Percentiles rank a stretch among this genome's conserved stretches.
Evolutionary conservation across 306 rosid species (phyloP).

Genomic region (Rubus parviflorus): DNA sequence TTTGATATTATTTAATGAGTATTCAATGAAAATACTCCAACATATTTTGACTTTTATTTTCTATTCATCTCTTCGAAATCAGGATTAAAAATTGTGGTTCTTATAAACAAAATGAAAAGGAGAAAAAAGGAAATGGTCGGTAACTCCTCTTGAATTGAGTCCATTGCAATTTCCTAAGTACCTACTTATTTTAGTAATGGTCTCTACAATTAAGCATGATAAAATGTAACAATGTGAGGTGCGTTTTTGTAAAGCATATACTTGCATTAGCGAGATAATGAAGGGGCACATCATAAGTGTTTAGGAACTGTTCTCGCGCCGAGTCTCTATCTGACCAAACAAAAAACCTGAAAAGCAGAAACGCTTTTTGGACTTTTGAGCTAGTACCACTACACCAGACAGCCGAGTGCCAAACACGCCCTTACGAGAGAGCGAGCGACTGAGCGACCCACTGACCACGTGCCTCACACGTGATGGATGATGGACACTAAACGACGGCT

Average conservation of each 20-base stretch:
- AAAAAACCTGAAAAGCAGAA: not conserved
- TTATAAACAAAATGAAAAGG: not conserved
- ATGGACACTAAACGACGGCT: conserved; percentile 29
- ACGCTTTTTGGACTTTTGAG: not conserved
- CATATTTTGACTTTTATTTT: too few relatives aligned
- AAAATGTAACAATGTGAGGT: not conserved
- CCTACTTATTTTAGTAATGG: not conserved
- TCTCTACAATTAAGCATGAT: not conserved
- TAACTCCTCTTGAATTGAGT: not conserved
- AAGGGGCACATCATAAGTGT: not conserved
- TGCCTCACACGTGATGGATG: too few relatives aligned
- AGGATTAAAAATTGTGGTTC: not conserved
- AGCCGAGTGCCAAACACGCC: conserved; percentile 19
- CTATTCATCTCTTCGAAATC: too few relatives aligned
- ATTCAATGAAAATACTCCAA: not conserved
- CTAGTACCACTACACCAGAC: not conserved
- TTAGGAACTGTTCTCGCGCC: conserved; percentile 1
- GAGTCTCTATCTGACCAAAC: not conserved
- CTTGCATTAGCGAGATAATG: not conserved
- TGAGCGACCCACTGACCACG: too few relatives aligned
- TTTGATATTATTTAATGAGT: not conserved
- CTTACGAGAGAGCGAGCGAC: not conserved
- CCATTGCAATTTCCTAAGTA: not conserved
- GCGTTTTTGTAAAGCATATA: not conserved
- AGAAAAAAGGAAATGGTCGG: not conserved